Percentiles rank a stretch among this genome's conserved stretches.
Conservation (phyloP, 495 filamentous ascomycete genomes). For the Clavariopsis aquatica region DNA sequence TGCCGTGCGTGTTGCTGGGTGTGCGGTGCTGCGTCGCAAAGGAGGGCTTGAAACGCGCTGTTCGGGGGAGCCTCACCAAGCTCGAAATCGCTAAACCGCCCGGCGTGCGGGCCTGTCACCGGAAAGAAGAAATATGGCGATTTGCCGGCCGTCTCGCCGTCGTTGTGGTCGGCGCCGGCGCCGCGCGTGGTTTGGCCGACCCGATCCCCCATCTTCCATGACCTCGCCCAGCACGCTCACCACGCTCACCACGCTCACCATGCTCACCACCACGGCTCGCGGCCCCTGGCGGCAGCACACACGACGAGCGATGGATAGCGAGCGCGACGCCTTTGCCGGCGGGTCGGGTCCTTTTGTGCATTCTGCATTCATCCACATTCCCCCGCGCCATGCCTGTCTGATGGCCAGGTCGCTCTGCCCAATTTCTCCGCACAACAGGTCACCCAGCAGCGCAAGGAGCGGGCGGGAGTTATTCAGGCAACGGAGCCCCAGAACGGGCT, state of each 20-base stretch:
- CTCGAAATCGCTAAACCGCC: background rate
- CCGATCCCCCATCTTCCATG: background rate
- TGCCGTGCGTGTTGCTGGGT: background rate
- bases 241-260: too few relatives aligned
- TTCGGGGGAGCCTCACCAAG: conserved; percentile 21
- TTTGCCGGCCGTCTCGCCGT: background rate
- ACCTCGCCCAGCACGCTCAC: background rate
- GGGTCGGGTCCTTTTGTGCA: background rate
- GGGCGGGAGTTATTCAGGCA: background rate
- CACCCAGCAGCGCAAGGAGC: background rate
- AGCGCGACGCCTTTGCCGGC: background rate
- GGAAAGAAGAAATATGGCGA: conserved; percentile 2
- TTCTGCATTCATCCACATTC: conserved; percentile 10
- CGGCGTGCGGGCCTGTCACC: conserved; percentile 4
- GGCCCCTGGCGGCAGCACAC: too few relatives aligned
- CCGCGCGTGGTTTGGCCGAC: background rate
- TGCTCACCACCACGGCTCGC: too few relatives aligned
- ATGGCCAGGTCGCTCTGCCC: background rate
- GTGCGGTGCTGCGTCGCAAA: background rate
- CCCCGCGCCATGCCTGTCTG: conserved; percentile 2
- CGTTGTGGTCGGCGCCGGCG: background rate
- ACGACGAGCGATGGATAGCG: background rate
- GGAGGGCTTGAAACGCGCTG: conserved; percentile 14
- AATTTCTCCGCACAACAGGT: background rate
- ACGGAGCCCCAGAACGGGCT: background rate